Percentiles rank a stretch among this genome's conserved stretches.
phyloP scores from a whole-genome alignment of 78 protist genomes.

The Carpediemonas membranifera region DNA sequence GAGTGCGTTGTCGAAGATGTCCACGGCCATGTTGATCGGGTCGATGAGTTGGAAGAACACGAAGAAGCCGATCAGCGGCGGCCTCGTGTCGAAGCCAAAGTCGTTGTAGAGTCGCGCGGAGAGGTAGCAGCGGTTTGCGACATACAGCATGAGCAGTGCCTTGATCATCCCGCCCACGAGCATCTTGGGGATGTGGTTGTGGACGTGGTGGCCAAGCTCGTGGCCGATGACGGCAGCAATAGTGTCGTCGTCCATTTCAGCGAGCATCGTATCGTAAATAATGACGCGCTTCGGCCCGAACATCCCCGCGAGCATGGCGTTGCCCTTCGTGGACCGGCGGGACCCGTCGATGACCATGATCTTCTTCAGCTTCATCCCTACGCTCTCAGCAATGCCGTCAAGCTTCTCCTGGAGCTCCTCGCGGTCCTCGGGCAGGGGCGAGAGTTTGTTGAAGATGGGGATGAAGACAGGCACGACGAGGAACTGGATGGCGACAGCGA shows the following conservation, averaged over 20 bases:
- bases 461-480: slow-evolving; percentile 32
- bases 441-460: slow-evolving; percentile 63
- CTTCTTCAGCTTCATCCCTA: slow-evolving; percentile 33
- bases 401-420: too few species aligned
- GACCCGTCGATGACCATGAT: slow-evolving; percentile 54
- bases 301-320: slow-evolving; percentile 64
- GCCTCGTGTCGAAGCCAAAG: slow-evolving; percentile 8
- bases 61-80: background rate
- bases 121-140: too few species aligned
- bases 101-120: slow-evolving; percentile 27
- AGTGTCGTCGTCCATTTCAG: background rate
- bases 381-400: too few species aligned
- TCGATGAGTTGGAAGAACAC: background rate
- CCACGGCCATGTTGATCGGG: background rate
- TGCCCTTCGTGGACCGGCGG: slow-evolving; percentile 44
- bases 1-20: background rate
- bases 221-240: slow-evolving; percentile 41
- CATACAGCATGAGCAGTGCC: background rate
- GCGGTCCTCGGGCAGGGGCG: slow-evolving; percentile 3
- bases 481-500: slow-evolving; percentile 38
- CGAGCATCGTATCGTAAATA: slow-evolving; percentile 64
- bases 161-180: background rate
- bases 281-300: slow-evolving; percentile 62
- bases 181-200: slow-evolving; percentile 34
- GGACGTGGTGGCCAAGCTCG: slow-evolving; percentile 66